Percentiles rank a stretch among this genome's conserved stretches.
These are phyloP conservation scores for Ophiognomonia clavigignenti-juglandacearum DNA, from an alignment of 2,329 filamentous ascomycete genomes.

Conservation along the genomic window DNA sequence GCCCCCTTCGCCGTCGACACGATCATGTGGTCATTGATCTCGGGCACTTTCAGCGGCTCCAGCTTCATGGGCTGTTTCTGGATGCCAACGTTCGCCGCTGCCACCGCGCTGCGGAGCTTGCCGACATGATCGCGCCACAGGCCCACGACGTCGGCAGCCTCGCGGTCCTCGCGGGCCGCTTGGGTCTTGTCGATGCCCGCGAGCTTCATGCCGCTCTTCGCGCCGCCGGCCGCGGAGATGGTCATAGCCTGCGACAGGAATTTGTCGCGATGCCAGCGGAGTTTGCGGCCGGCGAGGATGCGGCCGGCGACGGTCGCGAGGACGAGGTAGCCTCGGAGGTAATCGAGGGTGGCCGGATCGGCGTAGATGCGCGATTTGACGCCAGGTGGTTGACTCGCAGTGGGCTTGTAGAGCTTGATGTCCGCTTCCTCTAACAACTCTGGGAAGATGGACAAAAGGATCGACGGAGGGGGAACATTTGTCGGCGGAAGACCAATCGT, in stretches of 20 bases:
- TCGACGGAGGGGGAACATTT: constrained; percentile 83
- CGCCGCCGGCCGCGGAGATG: constrained; percentile 70
- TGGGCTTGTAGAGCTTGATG: constrained; percentile 59
- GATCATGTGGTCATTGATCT: constrained; percentile 64
- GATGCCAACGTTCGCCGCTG: constrained; percentile 51
- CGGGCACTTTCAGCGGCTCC: constrained; percentile 54
- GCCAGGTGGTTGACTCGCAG: constrained; percentile 52
- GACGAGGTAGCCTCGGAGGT: constrained; percentile 59
- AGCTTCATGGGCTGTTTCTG: constrained; percentile 19
- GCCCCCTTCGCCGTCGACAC: constrained; percentile 69
- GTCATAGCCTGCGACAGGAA: constrained; percentile 83
- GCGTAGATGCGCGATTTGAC: constrained; percentile 60
- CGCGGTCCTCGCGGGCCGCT: constrained; percentile 75
- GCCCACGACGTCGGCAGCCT: constrained; percentile 71
- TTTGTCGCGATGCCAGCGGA: constrained; percentile 87
- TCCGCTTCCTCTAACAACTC: constrained; percentile 63
- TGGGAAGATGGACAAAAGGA: constrained; percentile 74
- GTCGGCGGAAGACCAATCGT: constrained; percentile 58
- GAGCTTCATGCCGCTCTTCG: constrained; percentile 82
- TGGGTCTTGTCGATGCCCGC: constrained; percentile 80
- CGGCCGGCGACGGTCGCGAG: constrained; percentile 67
- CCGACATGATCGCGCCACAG: constrained; percentile 75
- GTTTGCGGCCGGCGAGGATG: constrained; percentile 76
- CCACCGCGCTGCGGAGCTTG: constrained; percentile 67
- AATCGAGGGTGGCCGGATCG: constrained; percentile 56